Conservation (phyloP, 495 filamentous ascomycete genomes). For the Penicillium chermesinum region DNA sequence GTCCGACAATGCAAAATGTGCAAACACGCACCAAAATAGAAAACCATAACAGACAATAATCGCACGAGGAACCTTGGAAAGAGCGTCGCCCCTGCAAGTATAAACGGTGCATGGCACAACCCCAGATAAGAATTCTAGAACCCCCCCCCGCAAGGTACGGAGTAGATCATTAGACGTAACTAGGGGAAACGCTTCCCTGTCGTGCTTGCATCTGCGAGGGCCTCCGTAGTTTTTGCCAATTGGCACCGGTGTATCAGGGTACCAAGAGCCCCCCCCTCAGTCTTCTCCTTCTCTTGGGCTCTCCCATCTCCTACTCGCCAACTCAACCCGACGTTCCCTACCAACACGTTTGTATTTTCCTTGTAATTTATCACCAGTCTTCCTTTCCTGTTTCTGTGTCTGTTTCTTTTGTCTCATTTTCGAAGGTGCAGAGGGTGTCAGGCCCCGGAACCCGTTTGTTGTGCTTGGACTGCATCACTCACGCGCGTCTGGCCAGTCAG, state of each 20-base stretch:
- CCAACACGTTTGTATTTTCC: constrained; percentile 6
- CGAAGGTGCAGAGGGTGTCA: constrained; percentile 1
- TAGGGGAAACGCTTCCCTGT: neutral
- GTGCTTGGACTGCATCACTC: constrained; percentile 19
- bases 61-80: neutral
- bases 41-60: constrained; percentile 11
- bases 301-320: constrained; percentile 13
- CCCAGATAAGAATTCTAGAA: too few relatives aligned
- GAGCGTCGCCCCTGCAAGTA: too few relatives aligned
- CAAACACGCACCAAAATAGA: constrained; percentile 17
- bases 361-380: constrained; percentile 6
- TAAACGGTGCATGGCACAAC: too few relatives aligned
- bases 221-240: neutral
- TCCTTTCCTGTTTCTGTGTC: constrained; percentile 9
- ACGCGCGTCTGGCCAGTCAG: constrained; percentile 16
- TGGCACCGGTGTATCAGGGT: constrained; percentile 2
- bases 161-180: neutral
- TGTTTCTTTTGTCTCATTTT: constrained; percentile 11
- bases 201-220: constrained; percentile 7
- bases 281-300: constrained; percentile 16
- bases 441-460: constrained; percentile 18
- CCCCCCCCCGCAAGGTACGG: neutral
- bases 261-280: constrained; percentile 14
- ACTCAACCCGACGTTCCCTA: constrained; percentile 17
- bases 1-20: constrained; percentile 10